Percentiles rank a stretch among this genome's conserved stretches.
These are phyloP conservation scores for Ophiosphaerella korrae DNA, from an alignment of 2,329 filamentous ascomycete species.

Conservation along the genomic window DNA sequence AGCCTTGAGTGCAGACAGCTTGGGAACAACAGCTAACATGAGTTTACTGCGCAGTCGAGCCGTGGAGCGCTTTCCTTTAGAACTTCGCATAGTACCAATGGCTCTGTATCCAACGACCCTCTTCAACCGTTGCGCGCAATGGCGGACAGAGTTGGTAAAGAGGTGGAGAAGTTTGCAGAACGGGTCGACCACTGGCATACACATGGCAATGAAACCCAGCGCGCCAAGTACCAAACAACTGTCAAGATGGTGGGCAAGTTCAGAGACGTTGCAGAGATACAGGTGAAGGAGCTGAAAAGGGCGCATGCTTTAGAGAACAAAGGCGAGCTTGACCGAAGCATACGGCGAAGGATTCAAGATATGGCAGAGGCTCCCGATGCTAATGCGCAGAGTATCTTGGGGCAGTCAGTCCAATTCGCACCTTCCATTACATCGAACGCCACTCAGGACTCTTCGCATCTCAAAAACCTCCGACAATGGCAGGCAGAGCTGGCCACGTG, in stretches of 20 bases:
- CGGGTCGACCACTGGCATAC: constrained; percentile 73
- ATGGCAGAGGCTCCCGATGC: constrained; percentile 29
- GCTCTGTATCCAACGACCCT: constrained; percentile 45
- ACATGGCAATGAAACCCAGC: constrained; percentile 30
- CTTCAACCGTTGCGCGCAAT: constrained; percentile 67
- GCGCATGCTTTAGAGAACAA: constrained; percentile 48
- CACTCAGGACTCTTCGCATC: constrained; percentile 38
- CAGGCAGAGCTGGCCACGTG: constrained; percentile 88
- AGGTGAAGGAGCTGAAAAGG: constrained; percentile 53
- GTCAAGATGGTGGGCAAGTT: constrained; percentile 48
- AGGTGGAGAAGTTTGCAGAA: constrained; percentile 86
- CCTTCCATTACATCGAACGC: constrained; percentile 20
- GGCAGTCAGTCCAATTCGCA: constrained; percentile 23
- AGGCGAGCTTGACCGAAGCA: constrained; percentile 36
- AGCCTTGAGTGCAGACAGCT: background rate
- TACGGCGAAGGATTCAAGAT: constrained; percentile 39
- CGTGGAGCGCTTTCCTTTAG: constrained; percentile 17
- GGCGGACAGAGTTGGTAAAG: constrained; percentile 72
- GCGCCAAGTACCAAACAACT: constrained; percentile 60
- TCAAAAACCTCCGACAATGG: constrained; percentile 66
- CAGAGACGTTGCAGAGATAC: constrained; percentile 58
- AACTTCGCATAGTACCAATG: constrained; percentile 20
- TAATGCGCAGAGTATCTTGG: constrained; percentile 16
- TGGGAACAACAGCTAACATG: background rate
- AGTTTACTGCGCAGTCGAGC: constrained; percentile 12